A percentile compares a stretch with the other conserved stretches of the same genome.
Evolutionary conservation across 352 stramenopile species (phyloP).

Genomic region (Globisporangium alternatum): DNA sequence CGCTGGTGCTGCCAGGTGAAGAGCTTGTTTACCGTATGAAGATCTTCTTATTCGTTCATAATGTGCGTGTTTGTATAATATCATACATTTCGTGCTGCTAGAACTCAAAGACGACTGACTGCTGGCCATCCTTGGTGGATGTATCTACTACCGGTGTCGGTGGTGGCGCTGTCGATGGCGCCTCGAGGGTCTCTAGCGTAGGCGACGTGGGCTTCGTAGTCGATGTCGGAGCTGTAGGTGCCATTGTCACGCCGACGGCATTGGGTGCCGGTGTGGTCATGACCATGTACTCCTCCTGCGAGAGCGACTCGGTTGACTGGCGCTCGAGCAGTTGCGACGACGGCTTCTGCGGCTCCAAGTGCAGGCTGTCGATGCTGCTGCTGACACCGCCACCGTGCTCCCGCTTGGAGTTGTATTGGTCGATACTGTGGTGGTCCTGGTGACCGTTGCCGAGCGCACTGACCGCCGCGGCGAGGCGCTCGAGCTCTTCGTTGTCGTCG

Average conservation of each 20-base stretch:
- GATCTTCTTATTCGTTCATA: background rate
- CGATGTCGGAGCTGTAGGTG: background rate
- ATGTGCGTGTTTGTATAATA: background rate
- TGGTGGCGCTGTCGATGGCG: background rate
- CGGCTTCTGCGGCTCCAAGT: constrained; percentile 2
- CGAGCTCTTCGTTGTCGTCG: constrained; percentile 25
- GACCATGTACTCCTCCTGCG: constrained; percentile 15
- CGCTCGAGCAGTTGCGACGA: background rate
- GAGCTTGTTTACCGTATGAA: background rate
- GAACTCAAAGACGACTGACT: constrained; percentile 14
- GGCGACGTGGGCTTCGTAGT: background rate
- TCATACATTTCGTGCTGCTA: constrained; percentile 9
- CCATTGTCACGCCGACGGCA: background rate
- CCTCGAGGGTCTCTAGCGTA: constrained; percentile 7
- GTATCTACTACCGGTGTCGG: background rate
- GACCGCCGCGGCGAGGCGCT: constrained; percentile 14
- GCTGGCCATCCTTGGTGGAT: background rate
- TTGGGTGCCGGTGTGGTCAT: constrained; percentile 9
- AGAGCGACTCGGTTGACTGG: constrained; percentile 17
- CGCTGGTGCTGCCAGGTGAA: background rate
- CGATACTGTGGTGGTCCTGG: background rate
- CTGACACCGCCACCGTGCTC: too few relatives aligned
- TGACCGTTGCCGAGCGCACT: background rate
- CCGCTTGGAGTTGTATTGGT: constrained; percentile 1
- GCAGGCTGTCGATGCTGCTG: background rate